Percentiles rank a stretch among this genome's conserved stretches.
These are phyloP conservation scores for Diplodia intermedia DNA, from an alignment of 2,329 filamentous ascomycete species.

Conservation along the genomic window DNA sequence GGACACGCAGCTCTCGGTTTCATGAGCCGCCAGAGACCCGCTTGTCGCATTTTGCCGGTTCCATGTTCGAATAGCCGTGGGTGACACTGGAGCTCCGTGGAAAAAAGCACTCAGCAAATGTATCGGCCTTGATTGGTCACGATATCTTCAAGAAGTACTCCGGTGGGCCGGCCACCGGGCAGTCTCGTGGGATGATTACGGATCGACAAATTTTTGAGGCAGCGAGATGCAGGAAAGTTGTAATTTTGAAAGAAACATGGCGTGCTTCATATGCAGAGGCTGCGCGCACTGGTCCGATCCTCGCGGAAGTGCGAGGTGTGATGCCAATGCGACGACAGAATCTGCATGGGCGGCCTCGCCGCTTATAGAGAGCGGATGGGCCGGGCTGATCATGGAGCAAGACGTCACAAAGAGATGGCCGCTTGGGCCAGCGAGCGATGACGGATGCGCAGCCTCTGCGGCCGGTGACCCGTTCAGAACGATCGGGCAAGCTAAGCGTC, in stretches of 20 bases:
- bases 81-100: neutral
- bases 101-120: neutral
- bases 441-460: neutral
- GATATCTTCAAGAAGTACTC: neutral
- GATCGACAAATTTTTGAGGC: neutral
- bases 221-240: neutral
- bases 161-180: neutral
- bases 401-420: constrained; percentile 15
- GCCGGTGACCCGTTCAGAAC: constrained; percentile 6
- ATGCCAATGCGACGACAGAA: neutral
- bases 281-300: neutral
- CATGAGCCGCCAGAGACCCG: neutral
- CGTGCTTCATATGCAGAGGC: neutral
- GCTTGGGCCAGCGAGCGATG: constrained; percentile 4
- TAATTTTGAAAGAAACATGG: neutral
- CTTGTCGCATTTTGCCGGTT: neutral
- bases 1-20: neutral
- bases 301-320: neutral
- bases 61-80: neutral
- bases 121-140: neutral
- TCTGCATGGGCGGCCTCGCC: constrained; percentile 5
- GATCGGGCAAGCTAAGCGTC: constrained; percentile 10
- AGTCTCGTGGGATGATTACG: neutral
- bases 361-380: constrained; percentile 23
- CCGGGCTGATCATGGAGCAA: constrained; percentile 13